Base-by-base conservation (phyloP, 192 early-diverging fungal species). In the Gigaspora rosea region DNA sequence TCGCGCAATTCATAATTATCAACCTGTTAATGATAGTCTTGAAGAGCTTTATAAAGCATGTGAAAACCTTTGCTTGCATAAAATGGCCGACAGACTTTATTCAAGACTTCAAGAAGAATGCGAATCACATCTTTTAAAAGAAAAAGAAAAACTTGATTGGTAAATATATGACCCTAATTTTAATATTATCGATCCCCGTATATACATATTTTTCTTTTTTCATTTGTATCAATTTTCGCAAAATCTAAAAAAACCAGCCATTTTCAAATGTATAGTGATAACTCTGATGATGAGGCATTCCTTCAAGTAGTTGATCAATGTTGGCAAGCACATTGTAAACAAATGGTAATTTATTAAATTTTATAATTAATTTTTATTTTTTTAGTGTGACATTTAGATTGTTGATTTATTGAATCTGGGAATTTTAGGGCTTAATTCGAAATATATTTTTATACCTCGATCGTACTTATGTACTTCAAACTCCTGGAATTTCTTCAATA, bases 371-470 rank as follows among this genome's bases (percentile, higher is more conserved):
- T 20, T 22, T 46, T 32, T n/a, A 32, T 50, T 61, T 61, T 35
- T 27, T 0, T 13, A 65, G 11, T 52, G 12, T 33, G 5, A 16
- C 76, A 72, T 33, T 76, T 50, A 59, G 61, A 20, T 64, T 27
- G 71, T 2, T 58, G 65, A 18, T 9, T 65, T 32, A 51, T 75
- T 11, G 46, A 32, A 18, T 59, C 36, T 41, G 36, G 36, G 36
- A 58, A 58, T 68, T 11, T 74, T n/a, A 89, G 88, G 80, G 82
- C 6, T 83, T 93, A 85, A 94, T 97, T 56, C 85, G 91, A 41
- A 92, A 90, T 78, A 91, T 98, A 20, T 95, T 98, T 76, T 83
- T 98, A 67, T 96, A 95, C 77, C 83, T 98, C 64, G 96, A 98
- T 82, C 94, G 96, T 63, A 95, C 95, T 4, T 96, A 93, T 81